Conservation (phyloP, 345 rosid genomes). For the Eutrema japonicum region DNA sequence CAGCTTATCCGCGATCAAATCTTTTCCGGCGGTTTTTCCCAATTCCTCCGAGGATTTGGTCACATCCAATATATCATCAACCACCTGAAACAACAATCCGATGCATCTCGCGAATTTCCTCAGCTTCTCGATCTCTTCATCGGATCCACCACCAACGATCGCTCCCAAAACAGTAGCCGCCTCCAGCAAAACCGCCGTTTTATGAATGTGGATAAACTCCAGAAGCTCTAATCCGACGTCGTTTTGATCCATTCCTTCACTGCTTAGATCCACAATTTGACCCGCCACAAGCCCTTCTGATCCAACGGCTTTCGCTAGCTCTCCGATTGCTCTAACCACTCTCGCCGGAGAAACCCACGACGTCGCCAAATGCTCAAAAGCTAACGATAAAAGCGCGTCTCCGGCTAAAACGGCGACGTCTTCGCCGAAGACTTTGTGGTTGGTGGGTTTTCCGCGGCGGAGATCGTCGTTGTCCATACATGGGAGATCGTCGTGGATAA, state of each 20-base stretch:
- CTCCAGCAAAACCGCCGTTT: slow-evolving; percentile 75
- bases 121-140: slow-evolving; percentile 70
- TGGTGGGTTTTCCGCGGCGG: slow-evolving; percentile 93
- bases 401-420: slow-evolving; percentile 83
- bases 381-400: slow-evolving; percentile 70
- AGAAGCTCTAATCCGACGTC: slow-evolving; percentile 62
- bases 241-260: slow-evolving; percentile 49
- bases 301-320: slow-evolving; percentile 57
- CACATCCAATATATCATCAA: slow-evolving; percentile 58
- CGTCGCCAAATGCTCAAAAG: slow-evolving; percentile 72
- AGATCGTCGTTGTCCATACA: slow-evolving; percentile 92
- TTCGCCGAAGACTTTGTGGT: slow-evolving; percentile 80
- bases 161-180: slow-evolving; percentile 76
- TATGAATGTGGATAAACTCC: slow-evolving; percentile 81
- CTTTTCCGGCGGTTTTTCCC: slow-evolving; percentile 92
- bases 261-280: slow-evolving; percentile 55
- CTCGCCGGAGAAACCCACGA: slow-evolving; percentile 40
- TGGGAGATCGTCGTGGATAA: slow-evolving; percentile 91
- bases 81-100: slow-evolving; percentile 80
- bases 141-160: slow-evolving; percentile 70
- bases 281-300: slow-evolving; percentile 61
- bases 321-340: slow-evolving; percentile 48
- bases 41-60: slow-evolving; percentile 73
- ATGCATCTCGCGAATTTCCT: slow-evolving; percentile 70
- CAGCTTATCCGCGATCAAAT: slow-evolving; percentile 70